These are phyloP conservation scores for Fusarium mundagurra DNA, from an alignment of 2,329 filamentous ascomycete species.

Conservation along the genomic window DNA sequence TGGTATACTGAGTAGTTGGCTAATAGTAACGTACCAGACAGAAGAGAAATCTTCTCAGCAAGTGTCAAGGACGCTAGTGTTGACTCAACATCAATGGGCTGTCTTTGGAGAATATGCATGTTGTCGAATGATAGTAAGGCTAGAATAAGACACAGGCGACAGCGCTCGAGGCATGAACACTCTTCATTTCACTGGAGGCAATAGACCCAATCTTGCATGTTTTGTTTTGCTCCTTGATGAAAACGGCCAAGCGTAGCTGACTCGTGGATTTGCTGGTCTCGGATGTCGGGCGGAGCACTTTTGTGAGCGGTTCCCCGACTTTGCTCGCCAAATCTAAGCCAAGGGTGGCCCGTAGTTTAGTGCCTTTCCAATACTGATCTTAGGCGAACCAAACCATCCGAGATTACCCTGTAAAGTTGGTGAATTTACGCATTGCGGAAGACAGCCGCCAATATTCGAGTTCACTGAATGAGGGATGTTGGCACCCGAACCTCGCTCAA, in stretches of 20 bases:
- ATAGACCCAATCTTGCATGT: not conserved
- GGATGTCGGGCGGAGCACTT: not conserved
- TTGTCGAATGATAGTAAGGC: not conserved
- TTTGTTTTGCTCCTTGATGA: not conserved
- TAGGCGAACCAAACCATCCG: not conserved
- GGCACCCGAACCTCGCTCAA: not conserved
- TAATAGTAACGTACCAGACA: not conserved
- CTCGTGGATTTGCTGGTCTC: not conserved
- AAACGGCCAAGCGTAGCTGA: not conserved
- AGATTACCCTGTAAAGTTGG: not conserved
- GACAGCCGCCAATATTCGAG: not conserved
- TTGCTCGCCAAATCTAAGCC: not conserved
- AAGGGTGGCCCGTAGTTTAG: not conserved
- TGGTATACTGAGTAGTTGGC: accelerated
- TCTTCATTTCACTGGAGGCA: not conserved
- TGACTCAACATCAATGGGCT: constrained; percentile 10
- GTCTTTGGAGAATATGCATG: constrained; percentile 15
- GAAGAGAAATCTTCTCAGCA: constrained; percentile 16
- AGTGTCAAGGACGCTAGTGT: constrained; percentile 15
- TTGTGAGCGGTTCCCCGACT: not conserved
- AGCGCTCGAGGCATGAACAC: not conserved
- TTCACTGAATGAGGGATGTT: not conserved
- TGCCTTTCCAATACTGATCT: accelerated
- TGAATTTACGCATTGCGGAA: accelerated
- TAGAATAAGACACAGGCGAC: not conserved